phyloP scores from a whole-genome alignment of 2,329 filamentous ascomycete species.

The Paracamarosporium sp. region DNA sequence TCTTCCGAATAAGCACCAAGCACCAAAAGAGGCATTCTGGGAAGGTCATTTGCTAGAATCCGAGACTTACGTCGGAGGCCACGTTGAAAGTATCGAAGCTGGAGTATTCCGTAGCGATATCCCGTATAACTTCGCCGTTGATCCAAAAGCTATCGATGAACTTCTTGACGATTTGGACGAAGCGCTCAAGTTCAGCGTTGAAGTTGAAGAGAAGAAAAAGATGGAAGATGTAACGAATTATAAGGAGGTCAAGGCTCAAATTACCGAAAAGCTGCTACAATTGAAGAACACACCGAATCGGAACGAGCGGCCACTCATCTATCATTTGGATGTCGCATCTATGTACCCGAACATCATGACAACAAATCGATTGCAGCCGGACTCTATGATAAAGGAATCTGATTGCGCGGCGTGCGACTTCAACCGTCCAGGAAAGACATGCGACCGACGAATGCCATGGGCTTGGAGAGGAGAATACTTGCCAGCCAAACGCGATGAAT shows the following conservation, averaged over 20 bases:
- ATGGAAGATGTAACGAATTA: constrained; percentile 60
- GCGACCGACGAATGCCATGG: constrained; percentile 93
- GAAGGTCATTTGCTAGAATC: constrained; percentile 95
- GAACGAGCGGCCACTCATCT: constrained; percentile 86
- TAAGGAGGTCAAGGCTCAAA: constrained; percentile 77
- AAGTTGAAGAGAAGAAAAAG: constrained; percentile 60
- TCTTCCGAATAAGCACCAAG: constrained; percentile 92
- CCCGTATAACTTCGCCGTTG: constrained; percentile 91
- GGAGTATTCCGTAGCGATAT: constrained; percentile 97
- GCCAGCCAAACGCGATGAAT: constrained; percentile 94
- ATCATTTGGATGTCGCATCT: constrained; percentile 96
- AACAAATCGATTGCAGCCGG: constrained; percentile 93
- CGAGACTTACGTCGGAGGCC: constrained; percentile 96
- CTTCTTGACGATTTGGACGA: constrained; percentile 84
- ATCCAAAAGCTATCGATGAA: constrained; percentile 87
- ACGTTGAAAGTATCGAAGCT: constrained; percentile 98
- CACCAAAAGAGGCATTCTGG: constrained; percentile 92
- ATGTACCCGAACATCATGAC: constrained; percentile 99
- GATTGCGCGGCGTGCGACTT: constrained; percentile 98
- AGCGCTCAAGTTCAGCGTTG: constrained; percentile 80
- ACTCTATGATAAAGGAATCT: constrained; percentile 98
- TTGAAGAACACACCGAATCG: constrained; percentile 85
- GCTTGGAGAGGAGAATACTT: constrained; percentile 98
- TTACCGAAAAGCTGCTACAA: constrained; percentile 71
- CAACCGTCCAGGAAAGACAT: constrained; percentile 96